Base-by-base conservation (phyloP, 2,329 filamentous ascomycete species). In the Sporothrix schenckii region DNA sequence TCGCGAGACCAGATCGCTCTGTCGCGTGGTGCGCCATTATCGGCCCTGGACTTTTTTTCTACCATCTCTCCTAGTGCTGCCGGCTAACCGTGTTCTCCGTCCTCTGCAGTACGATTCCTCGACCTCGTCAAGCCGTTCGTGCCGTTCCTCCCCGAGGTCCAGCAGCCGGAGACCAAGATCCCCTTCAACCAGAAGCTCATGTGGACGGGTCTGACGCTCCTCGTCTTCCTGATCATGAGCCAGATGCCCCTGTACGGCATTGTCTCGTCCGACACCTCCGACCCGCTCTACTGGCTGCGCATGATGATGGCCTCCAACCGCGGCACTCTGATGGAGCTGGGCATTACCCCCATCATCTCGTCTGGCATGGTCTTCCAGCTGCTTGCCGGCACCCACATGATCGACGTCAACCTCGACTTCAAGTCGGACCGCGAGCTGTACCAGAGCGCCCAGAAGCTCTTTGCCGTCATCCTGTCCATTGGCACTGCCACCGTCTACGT, bases 281-380 rank as follows among this genome's bases (percentile, higher is more conserved):
- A 99, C 85, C 96, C 95, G 77, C 87, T 99, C 78, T 99, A 99
- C 89, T 99, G 95, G 95, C 88, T 99, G 79, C 92, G 95, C 83
- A 98, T 99, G 94, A 97, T 99, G 90, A 89, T 98, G 88, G 95
- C 95, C 80, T 97, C 93, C 91, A 99, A 99, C 83, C 90, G 94
- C 79, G 94, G 94, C 82, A 97, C 94, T 34, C 82, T 97, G 81
- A 97, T 97, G 94, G 94, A 97, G 80, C 80, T 97, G 85, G 93
- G 94, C 86, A 95, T 98, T 77, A 97, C 95, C 30, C 96, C 96
- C 77, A 99, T 99, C 83, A 98, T 99, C 84, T 97, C 95, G 72
- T 98, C 95, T 50, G 95, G 95, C 83, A 99, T 99, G 95, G 93
- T 99, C 79, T 99, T 99, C 89, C 95, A 99, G 90, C 94, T 99